These are phyloP conservation scores for Berberis thunbergii DNA, from an alignment of 164 flowering plant genomes.

Conservation along the genomic window DNA sequence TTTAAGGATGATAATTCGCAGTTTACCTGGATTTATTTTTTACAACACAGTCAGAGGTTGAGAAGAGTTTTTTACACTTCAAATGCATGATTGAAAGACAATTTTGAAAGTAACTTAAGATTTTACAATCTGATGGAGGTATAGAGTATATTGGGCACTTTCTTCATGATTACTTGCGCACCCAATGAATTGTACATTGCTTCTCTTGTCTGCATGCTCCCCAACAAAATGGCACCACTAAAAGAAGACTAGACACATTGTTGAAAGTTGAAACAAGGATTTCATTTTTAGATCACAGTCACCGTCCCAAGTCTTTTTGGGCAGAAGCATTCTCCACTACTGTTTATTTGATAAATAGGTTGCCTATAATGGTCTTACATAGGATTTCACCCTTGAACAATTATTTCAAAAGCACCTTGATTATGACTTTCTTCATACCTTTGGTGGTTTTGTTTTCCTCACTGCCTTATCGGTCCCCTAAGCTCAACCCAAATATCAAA, in stretches of 20 bases:
- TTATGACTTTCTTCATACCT: not conserved
- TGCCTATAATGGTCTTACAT: not conserved
- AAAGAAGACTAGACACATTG: not conserved
- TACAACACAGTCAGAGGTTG: not conserved
- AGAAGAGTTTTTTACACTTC: not conserved
- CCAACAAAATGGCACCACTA: not conserved
- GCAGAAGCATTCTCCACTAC: not conserved
- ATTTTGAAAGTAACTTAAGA: not conserved
- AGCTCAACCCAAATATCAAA: not conserved
- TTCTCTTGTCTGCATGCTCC: not conserved
- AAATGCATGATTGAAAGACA: not conserved
- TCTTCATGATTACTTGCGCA: not conserved
- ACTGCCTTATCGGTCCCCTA: not conserved
- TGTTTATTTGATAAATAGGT: not conserved
- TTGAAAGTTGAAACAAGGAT: not conserved
- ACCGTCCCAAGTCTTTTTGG: not conserved
- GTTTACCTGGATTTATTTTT: not conserved
- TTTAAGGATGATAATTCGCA: not conserved
- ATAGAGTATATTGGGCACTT: no score
- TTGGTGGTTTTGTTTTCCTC: not conserved
- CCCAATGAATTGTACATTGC: not conserved
- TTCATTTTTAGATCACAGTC: not conserved
- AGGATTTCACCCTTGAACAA: not conserved
- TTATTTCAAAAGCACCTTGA: not conserved
- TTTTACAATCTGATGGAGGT: slow-evolving; percentile 1